Conservation (phyloP, 305 asterid species). For the Fraxinus floribunda region DNA sequence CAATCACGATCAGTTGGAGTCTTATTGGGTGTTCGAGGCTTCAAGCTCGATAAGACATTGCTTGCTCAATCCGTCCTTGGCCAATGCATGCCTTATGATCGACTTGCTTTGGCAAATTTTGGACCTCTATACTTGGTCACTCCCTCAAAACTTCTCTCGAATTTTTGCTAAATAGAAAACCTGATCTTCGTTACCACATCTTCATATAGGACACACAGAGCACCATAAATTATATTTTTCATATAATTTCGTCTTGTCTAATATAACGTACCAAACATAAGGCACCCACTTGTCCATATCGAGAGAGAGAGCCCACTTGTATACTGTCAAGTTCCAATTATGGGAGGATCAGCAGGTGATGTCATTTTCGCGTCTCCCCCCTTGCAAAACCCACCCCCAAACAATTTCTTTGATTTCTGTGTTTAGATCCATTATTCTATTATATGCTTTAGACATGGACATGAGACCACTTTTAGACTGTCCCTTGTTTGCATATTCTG, state of each 20-base stretch:
- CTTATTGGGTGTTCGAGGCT: not conserved
- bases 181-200: not conserved
- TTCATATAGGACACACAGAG: not conserved
- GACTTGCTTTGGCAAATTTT: not conserved
- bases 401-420: conserved; percentile 67
- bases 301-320: not conserved
- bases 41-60: not conserved
- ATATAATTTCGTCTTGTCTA: no score
- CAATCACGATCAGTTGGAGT: not conserved
- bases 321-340: not conserved
- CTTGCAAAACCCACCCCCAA: conserved; percentile 29
- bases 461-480: not conserved
- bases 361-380: not conserved
- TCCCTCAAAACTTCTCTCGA: not conserved
- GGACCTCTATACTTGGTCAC: not conserved
- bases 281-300: not conserved
- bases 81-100: not conserved
- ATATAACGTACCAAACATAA: not conserved
- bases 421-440: not conserved
- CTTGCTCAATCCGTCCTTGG: not conserved
- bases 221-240: no score
- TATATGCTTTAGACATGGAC: not conserved
- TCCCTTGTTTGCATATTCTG: not conserved
- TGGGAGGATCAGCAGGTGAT: not conserved
- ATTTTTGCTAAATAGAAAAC: not conserved